A percentile compares a stretch with the other conserved stretches of the same genome.
Conservation (phyloP, 225 moss, liverwort and hornwort species). For the Takakia lepidozioides region DNA sequence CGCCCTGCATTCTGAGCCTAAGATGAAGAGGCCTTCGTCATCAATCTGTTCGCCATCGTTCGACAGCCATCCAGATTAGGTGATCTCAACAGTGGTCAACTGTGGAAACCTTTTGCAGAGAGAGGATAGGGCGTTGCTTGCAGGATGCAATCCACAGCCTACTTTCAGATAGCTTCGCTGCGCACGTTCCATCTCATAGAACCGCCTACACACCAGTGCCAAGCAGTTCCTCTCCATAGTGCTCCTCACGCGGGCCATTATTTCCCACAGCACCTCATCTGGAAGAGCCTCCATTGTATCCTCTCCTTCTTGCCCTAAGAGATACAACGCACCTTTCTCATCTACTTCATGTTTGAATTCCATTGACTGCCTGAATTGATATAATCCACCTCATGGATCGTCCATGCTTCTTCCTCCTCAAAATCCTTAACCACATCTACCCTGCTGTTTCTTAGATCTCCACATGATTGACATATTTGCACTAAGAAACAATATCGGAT, state of each 20-base stretch:
- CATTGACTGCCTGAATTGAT: too few species aligned
- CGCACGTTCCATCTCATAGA: conserved; percentile 24
- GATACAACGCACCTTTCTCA: too few species aligned
- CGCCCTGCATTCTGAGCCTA: conserved; percentile 18
- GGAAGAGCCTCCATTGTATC: neutral
- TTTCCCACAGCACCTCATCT: conserved; percentile 20
- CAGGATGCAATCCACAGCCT: conserved; percentile 23
- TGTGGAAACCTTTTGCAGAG: conserved; percentile 28
- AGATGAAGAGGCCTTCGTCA: conserved; percentile 20
- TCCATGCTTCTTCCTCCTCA: too few species aligned
- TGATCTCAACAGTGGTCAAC: conserved; percentile 24
- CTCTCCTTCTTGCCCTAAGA: neutral
- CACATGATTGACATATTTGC: too few species aligned
- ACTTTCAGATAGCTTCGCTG: conserved; percentile 17
- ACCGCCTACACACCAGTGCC: conserved; percentile 28
- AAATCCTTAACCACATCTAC: too few species aligned
- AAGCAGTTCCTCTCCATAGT: conserved; percentile 19
- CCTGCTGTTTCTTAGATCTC: too few species aligned
- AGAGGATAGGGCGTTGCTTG: conserved; percentile 18
- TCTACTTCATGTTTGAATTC: too few species aligned
- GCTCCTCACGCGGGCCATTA: conserved; percentile 14
- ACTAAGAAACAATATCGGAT: too few species aligned
- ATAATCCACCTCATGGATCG: too few species aligned
- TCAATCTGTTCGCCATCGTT: conserved; percentile 31
- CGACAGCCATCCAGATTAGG: conserved; percentile 33